These are phyloP conservation scores for Prinsepia uniflora DNA, from an alignment of 306 rosid species.

Conservation along the genomic window DNA sequence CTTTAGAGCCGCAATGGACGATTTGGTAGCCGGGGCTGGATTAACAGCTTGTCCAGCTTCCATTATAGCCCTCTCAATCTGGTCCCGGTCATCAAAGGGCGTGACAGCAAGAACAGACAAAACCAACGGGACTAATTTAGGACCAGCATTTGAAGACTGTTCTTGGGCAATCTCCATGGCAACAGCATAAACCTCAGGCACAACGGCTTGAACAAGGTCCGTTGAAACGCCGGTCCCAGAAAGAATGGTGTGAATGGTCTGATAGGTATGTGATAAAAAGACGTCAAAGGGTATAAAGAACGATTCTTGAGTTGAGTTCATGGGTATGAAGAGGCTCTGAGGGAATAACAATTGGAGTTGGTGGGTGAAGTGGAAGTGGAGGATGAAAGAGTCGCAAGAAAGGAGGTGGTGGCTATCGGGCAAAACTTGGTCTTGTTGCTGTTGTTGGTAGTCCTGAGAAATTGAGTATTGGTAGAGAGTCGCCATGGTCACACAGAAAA, in stretches of 20 bases:
- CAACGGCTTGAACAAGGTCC: conserved; percentile 21
- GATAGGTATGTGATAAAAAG: conserved; percentile 14
- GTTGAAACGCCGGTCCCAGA: conserved; percentile 23
- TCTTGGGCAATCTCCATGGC: conserved; percentile 12
- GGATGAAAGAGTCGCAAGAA: conserved; percentile 25
- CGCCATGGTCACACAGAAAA: conserved; percentile 10
- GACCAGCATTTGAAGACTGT: conserved; percentile 8
- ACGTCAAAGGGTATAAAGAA: conserved; percentile 26
- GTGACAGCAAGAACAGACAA: conserved; percentile 28
- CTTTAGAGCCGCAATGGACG: conserved; percentile 22
- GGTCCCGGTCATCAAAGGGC: conserved; percentile 25
- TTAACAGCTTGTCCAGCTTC: conserved; percentile 15
- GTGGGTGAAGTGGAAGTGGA: conserved; percentile 23
- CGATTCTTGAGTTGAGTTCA: conserved; percentile 17
- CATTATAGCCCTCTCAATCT: conserved; percentile 25
- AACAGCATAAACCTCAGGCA: conserved; percentile 12
- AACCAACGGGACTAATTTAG: conserved; percentile 9
- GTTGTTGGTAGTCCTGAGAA: conserved; percentile 9
- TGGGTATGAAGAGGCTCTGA: conserved; percentile 1
- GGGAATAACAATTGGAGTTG: conserved; percentile 20
- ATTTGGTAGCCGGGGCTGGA: conserved; percentile 23
- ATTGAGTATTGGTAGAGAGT: conserved; percentile 27
- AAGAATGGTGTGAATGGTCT: conserved; percentile 10
- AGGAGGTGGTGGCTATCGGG: conserved; percentile 24
- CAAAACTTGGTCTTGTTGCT: not conserved